A percentile compares a stretch with the other conserved stretches of the same genome.
Conservation (phyloP, 2,329 filamentous ascomycete genomes). For the Hypoxylon sp. region DNA sequence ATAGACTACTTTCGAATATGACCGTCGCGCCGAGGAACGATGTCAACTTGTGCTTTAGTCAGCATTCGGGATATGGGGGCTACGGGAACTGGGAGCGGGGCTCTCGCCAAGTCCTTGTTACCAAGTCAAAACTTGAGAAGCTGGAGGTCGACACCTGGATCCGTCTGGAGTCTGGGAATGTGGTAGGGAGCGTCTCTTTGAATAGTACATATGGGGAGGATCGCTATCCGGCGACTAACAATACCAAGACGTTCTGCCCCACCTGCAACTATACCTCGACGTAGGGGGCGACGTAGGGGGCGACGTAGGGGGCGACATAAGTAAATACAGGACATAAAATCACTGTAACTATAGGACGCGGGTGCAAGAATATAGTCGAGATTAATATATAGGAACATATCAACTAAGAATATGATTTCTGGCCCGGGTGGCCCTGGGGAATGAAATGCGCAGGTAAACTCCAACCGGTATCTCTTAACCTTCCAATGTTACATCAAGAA, state of each 20-base stretch:
- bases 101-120: conserved; percentile 68
- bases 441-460: neutral
- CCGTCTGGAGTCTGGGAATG: conserved; percentile 68
- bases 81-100: conserved; percentile 77
- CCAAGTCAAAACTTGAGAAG: conserved; percentile 58
- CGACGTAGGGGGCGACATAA: neutral
- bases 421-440: neutral
- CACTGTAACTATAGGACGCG: neutral
- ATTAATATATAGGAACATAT: neutral
- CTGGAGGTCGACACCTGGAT: conserved; percentile 72
- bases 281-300: neutral
- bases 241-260: conserved; percentile 54
- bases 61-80: conserved; percentile 79
- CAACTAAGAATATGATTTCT: neutral
- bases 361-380: neutral
- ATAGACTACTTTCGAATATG: conserved; percentile 51
- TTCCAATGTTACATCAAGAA: neutral
- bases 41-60: conserved; percentile 68
- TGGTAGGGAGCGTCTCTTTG: conserved; percentile 67
- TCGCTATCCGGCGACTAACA: conserved; percentile 63
- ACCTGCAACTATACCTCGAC: conserved; percentile 49
- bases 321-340: neutral
- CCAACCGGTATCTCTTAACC: neutral
- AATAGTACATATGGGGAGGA: conserved; percentile 74
- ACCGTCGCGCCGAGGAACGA: conserved; percentile 57